A percentile compares a stretch with the other conserved stretches of the same genome.
These are phyloP conservation scores for Teratosphaeria viscida DNA, from an alignment of 2,329 filamentous ascomycete species.

Conservation along the genomic window DNA sequence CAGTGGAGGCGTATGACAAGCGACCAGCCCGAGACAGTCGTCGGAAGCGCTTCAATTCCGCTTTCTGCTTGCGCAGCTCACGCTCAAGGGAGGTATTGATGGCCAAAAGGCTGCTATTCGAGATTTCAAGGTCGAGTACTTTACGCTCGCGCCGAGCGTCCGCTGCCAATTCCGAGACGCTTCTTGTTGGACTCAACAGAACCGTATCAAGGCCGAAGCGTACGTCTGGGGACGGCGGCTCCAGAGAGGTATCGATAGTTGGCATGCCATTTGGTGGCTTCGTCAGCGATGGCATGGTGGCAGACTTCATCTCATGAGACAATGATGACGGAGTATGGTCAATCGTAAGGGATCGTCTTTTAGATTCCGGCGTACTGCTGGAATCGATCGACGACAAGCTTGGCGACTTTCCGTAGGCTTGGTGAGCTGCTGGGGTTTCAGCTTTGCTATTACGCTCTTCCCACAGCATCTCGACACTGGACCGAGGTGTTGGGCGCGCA, in stretches of 20 bases:
- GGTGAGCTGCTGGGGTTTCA: constrained; percentile 5
- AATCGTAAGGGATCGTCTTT: constrained; percentile 18
- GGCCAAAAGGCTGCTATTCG: constrained; percentile 84
- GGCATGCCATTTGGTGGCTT: constrained; percentile 12
- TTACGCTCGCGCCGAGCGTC: constrained; percentile 87
- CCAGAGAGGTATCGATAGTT: constrained; percentile 19
- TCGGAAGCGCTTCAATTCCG: constrained; percentile 74
- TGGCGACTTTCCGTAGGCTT: constrained; percentile 22
- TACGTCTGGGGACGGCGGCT: constrained; percentile 5
- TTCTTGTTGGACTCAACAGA: constrained; percentile 29
- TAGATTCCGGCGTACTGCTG: constrained; percentile 21
- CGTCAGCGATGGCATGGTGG: constrained; percentile 6
- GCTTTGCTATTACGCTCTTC: neutral
- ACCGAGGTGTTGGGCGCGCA: constrained; percentile 13
- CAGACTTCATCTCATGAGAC: constrained; percentile 9
- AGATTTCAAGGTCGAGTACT: constrained; percentile 92
- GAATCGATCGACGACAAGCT: constrained; percentile 39
- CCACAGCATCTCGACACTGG: neutral
- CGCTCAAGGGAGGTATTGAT: constrained; percentile 91
- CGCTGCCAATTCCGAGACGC: constrained; percentile 66
- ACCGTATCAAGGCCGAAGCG: constrained; percentile 11
- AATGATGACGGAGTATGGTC: constrained; percentile 13
- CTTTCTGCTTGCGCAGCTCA: constrained; percentile 81
- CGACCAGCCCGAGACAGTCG: constrained; percentile 75
- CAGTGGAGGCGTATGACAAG: constrained; percentile 45